phyloP scores from a whole-genome alignment of 2,329 filamentous ascomycete genomes.

The Claviceps sorghi region DNA sequence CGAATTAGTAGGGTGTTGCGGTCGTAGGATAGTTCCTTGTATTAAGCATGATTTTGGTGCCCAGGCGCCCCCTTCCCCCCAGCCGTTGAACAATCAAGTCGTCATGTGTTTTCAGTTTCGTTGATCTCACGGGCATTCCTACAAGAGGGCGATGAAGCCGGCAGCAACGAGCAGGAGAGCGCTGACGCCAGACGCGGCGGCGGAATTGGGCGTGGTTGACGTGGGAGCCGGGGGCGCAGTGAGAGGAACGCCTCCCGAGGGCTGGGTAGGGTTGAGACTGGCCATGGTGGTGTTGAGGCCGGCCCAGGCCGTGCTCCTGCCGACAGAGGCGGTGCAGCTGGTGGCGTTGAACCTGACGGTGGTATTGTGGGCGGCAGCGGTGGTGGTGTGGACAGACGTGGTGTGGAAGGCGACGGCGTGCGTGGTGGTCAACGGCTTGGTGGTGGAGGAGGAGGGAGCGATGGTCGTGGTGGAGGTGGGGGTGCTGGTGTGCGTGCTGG shows the following conservation, averaged over 20 bases:
- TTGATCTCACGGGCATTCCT: slow-evolving; percentile 5
- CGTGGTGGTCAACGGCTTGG: slow-evolving; percentile 8
- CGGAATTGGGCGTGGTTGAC: slow-evolving; percentile 14
- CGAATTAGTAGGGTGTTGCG: slow-evolving; percentile 9
- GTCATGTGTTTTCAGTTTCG: background rate
- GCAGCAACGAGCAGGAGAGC: slow-evolving; percentile 22
- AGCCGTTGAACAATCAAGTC: background rate
- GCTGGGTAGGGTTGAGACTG: slow-evolving; percentile 13
- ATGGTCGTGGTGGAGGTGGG: slow-evolving; percentile 9
- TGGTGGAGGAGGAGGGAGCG: slow-evolving; percentile 9
- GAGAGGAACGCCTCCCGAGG: slow-evolving; percentile 1
- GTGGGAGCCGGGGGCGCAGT: slow-evolving; percentile 9
- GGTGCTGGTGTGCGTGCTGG: slow-evolving; percentile 10
- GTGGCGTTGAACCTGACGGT: background rate
- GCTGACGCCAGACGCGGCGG: slow-evolving; percentile 20
- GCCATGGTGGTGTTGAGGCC: slow-evolving; percentile 20
- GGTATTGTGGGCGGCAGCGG: slow-evolving; percentile 8
- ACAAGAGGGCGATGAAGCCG: slow-evolving; percentile 22
- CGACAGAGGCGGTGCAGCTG: slow-evolving; percentile 2
- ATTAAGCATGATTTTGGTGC: slow-evolving; percentile 3
- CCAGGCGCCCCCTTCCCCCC: slow-evolving; percentile 9
- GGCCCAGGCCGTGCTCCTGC: slow-evolving; percentile 16
- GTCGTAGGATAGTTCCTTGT: slow-evolving; percentile 6
- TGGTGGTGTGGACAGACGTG: slow-evolving; percentile 13
- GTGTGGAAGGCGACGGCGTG: slow-evolving; percentile 15